phyloP scores from a whole-genome alignment of 2,329 filamentous ascomycete genomes.

The Salinomyces thailandicus region DNA sequence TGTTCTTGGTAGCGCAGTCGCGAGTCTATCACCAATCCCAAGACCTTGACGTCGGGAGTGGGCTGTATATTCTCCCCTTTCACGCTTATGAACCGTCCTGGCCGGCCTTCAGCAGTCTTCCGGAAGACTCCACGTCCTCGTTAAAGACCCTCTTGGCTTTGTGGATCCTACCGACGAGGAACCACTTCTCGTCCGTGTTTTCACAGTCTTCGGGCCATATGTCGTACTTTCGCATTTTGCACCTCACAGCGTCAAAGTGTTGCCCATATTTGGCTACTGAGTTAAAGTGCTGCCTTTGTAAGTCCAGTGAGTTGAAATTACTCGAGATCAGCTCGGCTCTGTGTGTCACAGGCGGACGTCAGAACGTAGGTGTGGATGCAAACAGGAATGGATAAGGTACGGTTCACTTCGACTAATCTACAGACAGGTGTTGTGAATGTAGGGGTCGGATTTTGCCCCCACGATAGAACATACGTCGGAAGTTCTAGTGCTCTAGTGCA shows the following conservation, averaged over 20 bases:
- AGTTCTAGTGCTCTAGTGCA: too few species aligned
- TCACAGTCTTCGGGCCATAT: not conserved
- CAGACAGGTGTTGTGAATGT: conserved; percentile 23
- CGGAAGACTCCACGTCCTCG: not conserved
- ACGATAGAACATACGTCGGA: not conserved
- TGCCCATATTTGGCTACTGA: not conserved
- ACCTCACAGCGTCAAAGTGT: not conserved
- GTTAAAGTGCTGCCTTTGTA: not conserved
- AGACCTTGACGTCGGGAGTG: not conserved
- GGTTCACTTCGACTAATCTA: too few species aligned
- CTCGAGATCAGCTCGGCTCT: not conserved
- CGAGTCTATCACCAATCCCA: not conserved
- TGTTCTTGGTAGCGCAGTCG: not conserved
- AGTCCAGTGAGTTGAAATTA: not conserved
- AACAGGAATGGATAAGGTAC: too few species aligned
- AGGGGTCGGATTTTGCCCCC: conserved; percentile 18
- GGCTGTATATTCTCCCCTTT: not conserved
- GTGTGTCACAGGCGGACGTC: too few species aligned
- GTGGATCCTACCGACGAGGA: not conserved
- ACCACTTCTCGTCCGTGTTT: not conserved
- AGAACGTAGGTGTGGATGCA: too few species aligned
- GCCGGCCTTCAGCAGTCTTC: not conserved
- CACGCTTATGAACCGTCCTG: not conserved
- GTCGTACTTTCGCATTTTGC: not conserved
- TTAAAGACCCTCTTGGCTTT: conserved; percentile 1